Percentiles rank a stretch among this genome's conserved stretches.
These are phyloP conservation scores for Dalbergia cochinchinensis DNA, from an alignment of 306 rosid species.

Conservation along the genomic window DNA sequence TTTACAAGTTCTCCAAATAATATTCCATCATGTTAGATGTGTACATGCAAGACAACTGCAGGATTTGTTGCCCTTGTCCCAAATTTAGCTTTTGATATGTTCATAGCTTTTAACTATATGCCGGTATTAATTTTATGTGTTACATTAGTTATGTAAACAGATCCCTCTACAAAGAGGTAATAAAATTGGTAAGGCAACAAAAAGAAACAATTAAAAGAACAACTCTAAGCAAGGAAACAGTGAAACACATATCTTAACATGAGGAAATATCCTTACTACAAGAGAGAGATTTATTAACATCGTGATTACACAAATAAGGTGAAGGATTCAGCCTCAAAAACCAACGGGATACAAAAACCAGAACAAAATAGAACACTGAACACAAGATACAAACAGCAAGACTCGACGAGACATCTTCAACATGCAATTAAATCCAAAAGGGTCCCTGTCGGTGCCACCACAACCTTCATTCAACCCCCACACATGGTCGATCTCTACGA, in stretches of 20 bases:
- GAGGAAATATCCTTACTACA: conserved; percentile 27
- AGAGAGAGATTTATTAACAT: conserved; percentile 40
- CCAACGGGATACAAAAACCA: conserved; percentile 37
- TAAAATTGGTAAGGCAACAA: no score
- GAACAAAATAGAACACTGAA: conserved; percentile 42
- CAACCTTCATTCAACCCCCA: background rate
- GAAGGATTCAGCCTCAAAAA: conserved; percentile 21
- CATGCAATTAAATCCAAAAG: conserved; percentile 38
- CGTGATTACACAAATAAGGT: conserved; percentile 43
- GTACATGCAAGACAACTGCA: conserved; percentile 2
- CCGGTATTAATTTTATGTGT: background rate
- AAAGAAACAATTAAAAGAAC: background rate
- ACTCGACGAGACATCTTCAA: background rate
- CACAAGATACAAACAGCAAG: conserved; percentile 45
- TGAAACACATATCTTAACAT: conserved; percentile 7
- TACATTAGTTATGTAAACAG: background rate
- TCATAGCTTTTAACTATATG: background rate
- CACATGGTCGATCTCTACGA: no score
- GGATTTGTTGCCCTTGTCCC: no score
- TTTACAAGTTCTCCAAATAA: conserved; percentile 3
- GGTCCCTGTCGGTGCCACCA: background rate
- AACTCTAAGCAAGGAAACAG: background rate
- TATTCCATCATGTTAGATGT: background rate
- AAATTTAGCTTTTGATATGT: background rate
- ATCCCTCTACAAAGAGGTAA: no score